A percentile compares a stretch with the other conserved stretches of the same genome.
phyloP scores from a whole-genome alignment of 2,329 filamentous ascomycete genomes.

The Fusarium piperis region DNA sequence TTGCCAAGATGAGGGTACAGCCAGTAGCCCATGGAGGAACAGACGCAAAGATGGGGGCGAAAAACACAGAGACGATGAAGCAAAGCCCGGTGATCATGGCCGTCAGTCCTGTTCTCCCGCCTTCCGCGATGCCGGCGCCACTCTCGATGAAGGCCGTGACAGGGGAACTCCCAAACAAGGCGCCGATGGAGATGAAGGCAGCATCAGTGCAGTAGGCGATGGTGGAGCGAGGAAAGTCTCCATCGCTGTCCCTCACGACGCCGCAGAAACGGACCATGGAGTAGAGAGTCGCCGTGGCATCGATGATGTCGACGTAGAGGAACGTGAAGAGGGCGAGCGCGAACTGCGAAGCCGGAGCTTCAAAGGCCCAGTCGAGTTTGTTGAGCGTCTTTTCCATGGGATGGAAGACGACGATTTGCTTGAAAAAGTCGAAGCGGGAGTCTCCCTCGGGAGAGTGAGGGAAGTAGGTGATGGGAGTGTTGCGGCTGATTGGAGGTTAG shows the following conservation, averaged over 20 bases:
- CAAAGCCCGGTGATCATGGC: slow-evolving; percentile 75
- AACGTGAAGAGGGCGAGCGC: slow-evolving; percentile 79
- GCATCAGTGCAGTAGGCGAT: slow-evolving; percentile 81
- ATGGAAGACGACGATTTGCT: slow-evolving; percentile 75
- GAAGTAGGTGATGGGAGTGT: slow-evolving; percentile 78
- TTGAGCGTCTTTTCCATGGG: slow-evolving; percentile 72
- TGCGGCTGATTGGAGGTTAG: slow-evolving; percentile 56
- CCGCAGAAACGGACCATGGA: slow-evolving; percentile 83
- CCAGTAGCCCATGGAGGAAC: slow-evolving; percentile 83
- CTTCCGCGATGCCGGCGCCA: slow-evolving; percentile 79
- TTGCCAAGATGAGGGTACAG: slow-evolving; percentile 74
- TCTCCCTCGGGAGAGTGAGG: slow-evolving; percentile 72
- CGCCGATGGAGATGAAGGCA: slow-evolving; percentile 75
- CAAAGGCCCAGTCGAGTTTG: slow-evolving; percentile 73
- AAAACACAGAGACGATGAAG: slow-evolving; percentile 78
- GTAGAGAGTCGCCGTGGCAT: slow-evolving; percentile 80
- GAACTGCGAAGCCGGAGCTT: slow-evolving; percentile 67
- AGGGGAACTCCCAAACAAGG: slow-evolving; percentile 74
- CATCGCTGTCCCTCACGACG: slow-evolving; percentile 69
- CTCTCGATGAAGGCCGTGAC: slow-evolving; percentile 81
- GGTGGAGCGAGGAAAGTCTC: slow-evolving; percentile 88
- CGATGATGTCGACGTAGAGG: slow-evolving; percentile 82
- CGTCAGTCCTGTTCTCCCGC: slow-evolving; percentile 77
- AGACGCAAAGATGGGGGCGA: slow-evolving; percentile 79
- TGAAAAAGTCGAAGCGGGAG: slow-evolving; percentile 76